Percentiles rank a stretch among this genome's conserved stretches.
These are phyloP conservation scores for Aspergillus tubingensis DNA, from an alignment of 2,329 filamentous ascomycete genomes.

Conservation along the genomic window DNA sequence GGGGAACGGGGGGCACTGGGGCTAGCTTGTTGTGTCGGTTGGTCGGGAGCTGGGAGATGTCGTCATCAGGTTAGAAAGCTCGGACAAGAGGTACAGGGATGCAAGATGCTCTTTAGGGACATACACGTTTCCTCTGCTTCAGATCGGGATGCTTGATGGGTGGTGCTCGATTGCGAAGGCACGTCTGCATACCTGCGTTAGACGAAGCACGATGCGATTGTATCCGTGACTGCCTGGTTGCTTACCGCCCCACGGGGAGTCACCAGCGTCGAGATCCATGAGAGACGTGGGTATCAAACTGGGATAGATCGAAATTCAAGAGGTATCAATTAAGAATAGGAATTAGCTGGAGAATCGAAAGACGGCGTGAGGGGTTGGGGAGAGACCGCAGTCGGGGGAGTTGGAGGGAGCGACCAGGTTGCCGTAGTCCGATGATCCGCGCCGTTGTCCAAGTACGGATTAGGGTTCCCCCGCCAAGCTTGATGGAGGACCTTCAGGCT, in stretches of 20 bases:
- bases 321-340: background rate
- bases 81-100: background rate
- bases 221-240: slow-evolving; percentile 29
- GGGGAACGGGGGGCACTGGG: slow-evolving; percentile 50
- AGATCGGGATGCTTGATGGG: slow-evolving; percentile 28
- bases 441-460: slow-evolving; percentile 10
- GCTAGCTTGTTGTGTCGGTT: slow-evolving; percentile 38
- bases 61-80: slow-evolving; percentile 14
- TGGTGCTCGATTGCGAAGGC: slow-evolving; percentile 44
- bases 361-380: background rate
- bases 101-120: slow-evolving; percentile 4
- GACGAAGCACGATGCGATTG: slow-evolving; percentile 24
- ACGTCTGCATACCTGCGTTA: slow-evolving; percentile 43
- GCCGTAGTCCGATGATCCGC: slow-evolving; percentile 17
- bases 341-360: background rate
- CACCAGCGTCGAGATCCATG: slow-evolving; percentile 48
- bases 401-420: slow-evolving; percentile 13
- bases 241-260: slow-evolving; percentile 55
- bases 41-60: slow-evolving; percentile 27
- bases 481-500: too few relatives aligned
- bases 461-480: slow-evolving; percentile 18
- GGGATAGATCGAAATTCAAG: background rate
- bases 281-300: background rate
- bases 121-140: slow-evolving; percentile 36
- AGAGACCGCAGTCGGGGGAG: slow-evolving; percentile 12